Evolutionary conservation across 805 yeast genomes (phyloP).

Genomic region (Candida nemodendra): DNA sequence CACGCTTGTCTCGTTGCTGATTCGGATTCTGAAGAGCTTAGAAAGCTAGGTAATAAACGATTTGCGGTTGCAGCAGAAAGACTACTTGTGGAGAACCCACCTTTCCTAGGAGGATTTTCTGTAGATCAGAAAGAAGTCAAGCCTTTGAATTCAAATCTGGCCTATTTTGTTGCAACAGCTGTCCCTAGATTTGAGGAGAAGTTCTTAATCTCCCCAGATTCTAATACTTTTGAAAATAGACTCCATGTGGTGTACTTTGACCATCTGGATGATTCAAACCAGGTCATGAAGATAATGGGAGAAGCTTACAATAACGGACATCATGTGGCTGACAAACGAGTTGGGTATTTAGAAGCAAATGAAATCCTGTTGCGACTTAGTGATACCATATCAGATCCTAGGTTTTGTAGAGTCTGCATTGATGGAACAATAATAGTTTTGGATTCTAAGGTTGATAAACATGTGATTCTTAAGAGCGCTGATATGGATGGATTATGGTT

Average conservation of each 20-base stretch:
- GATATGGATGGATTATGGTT: constrained; percentile 2
- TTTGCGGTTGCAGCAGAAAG: constrained; percentile 66
- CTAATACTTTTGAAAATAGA: constrained; percentile 40
- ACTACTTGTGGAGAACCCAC: constrained; percentile 50
- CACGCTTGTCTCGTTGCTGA: constrained; percentile 85
- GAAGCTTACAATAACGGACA: constrained; percentile 55
- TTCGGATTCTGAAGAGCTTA: constrained; percentile 66
- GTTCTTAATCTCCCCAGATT: constrained; percentile 62
- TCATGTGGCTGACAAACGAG: constrained; percentile 50
- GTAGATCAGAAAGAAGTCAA: constrained; percentile 10
- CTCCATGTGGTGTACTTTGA: constrained; percentile 49
- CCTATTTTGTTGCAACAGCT: constrained; percentile 60
- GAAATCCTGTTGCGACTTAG: constrained; percentile 17
- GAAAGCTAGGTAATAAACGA: constrained; percentile 62
- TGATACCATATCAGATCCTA: constrained; percentile 31
- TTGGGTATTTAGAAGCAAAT: constrained; percentile 39
- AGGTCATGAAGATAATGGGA: constrained; percentile 53
- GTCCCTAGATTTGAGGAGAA: constrained; percentile 57
- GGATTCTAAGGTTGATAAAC: constrained; percentile 5
- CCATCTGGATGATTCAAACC: constrained; percentile 28
- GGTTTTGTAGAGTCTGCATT: constrained; percentile 55
- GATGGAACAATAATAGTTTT: constrained; percentile 56
- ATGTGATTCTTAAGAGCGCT: constrained; percentile 5
- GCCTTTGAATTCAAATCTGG: constrained; percentile 40
- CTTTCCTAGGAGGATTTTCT: constrained; percentile 42